Conservation (phyloP, 2,329 filamentous ascomycete genomes). For the Fusarium longipes region DNA sequence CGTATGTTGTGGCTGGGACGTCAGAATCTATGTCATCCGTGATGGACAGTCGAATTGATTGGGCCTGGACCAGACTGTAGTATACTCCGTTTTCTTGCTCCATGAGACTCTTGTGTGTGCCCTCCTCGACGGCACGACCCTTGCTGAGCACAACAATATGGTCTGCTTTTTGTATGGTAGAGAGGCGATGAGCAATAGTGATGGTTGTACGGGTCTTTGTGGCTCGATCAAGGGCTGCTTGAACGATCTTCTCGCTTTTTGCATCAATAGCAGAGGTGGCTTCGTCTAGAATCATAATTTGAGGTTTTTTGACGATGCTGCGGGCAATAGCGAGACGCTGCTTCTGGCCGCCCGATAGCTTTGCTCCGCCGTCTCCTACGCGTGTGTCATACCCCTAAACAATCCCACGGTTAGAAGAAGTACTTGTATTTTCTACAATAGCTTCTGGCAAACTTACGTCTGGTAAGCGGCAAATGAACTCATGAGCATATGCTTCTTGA, state of each 20-base stretch:
- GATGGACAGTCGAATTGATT: slow-evolving; percentile 49
- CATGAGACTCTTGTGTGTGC: slow-evolving; percentile 69
- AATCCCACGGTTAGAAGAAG: background rate
- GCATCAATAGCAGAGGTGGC: slow-evolving; percentile 67
- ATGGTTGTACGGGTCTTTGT: slow-evolving; percentile 66
- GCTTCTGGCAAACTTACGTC: slow-evolving; percentile 39
- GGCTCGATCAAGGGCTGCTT: slow-evolving; percentile 54
- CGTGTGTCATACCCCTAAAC: slow-evolving; percentile 58
- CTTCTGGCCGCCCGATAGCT: slow-evolving; percentile 62
- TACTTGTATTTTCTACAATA: slow-evolving; percentile 33
- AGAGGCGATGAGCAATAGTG: slow-evolving; percentile 71
- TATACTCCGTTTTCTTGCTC: slow-evolving; percentile 54
- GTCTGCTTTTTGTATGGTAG: slow-evolving; percentile 70
- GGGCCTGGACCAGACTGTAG: slow-evolving; percentile 40
- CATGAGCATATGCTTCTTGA: slow-evolving; percentile 62
- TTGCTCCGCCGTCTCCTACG: slow-evolving; percentile 67
- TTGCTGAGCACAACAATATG: slow-evolving; percentile 72
- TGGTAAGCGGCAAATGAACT: slow-evolving; percentile 63
- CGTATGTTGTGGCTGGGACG: background rate
- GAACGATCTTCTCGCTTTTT: slow-evolving; percentile 55
- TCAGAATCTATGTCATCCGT: slow-evolving; percentile 1
- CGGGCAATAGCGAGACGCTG: slow-evolving; percentile 67
- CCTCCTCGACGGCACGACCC: slow-evolving; percentile 69
- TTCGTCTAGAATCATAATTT: slow-evolving; percentile 74
- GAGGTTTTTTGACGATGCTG: slow-evolving; percentile 63